phyloP scores from a whole-genome alignment of 495 filamentous ascomycete species.

The Aspergillus wentii region DNA sequence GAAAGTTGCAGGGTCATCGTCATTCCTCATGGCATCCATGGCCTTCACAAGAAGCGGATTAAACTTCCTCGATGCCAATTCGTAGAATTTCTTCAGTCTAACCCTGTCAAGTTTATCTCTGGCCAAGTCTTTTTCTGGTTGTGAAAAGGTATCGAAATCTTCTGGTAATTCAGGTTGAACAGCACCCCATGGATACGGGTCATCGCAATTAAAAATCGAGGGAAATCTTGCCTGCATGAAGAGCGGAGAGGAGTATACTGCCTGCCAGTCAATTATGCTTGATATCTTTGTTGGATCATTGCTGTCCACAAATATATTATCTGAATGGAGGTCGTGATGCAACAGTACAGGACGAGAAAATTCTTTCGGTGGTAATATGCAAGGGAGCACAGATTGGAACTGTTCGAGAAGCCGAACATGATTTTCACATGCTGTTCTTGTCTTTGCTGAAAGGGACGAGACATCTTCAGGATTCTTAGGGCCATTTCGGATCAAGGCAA shows the following conservation, averaged over 20 bases:
- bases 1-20: constrained; percentile 14
- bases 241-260: constrained; percentile 8
- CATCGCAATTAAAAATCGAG: constrained; percentile 12
- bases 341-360: constrained; percentile 7
- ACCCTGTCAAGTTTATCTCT: constrained; percentile 8
- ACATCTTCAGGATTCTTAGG: constrained; percentile 1
- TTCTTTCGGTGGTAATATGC: constrained; percentile 12
- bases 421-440: neutral
- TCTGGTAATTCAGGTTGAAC: constrained; percentile 13
- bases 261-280: constrained; percentile 18
- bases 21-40: constrained; percentile 14
- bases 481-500: constrained; percentile 4
- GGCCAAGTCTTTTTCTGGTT: constrained; percentile 6
- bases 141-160: constrained; percentile 9
- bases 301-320: constrained; percentile 17
- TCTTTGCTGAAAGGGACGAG: neutral
- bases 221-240: constrained; percentile 18
- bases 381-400: constrained; percentile 10
- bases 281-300: constrained; percentile 16
- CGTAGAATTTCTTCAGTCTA: constrained; percentile 14
- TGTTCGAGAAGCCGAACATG: constrained; percentile 13
- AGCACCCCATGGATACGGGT: constrained; percentile 14
- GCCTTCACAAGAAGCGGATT: constrained; percentile 12
- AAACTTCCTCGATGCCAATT: constrained; percentile 17
- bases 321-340: constrained; percentile 15